Conservation (phyloP, 192 early-diverging fungal species). For the Gamsiella multidivaricata region DNA sequence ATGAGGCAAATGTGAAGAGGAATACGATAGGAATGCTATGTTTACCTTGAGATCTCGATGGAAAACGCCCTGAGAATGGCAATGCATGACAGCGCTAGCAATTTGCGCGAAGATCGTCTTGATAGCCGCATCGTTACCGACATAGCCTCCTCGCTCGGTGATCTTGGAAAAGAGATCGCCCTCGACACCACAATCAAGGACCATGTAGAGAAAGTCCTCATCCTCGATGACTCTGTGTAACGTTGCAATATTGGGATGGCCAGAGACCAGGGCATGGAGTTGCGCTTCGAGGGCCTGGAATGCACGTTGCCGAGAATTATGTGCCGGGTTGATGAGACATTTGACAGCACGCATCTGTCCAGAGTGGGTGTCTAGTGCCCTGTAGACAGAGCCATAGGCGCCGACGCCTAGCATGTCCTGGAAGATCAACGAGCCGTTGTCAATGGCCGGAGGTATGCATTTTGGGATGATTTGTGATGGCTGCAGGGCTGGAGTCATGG, state of each 20-base stretch:
- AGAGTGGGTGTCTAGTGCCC: constrained; percentile 67
- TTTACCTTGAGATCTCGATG: constrained; percentile 78
- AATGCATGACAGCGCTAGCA: constrained; percentile 78
- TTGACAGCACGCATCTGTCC: constrained; percentile 75
- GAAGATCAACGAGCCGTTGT: constrained; percentile 56
- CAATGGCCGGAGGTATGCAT: constrained; percentile 33
- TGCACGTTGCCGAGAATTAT: constrained; percentile 61
- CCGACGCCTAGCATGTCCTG: constrained; percentile 73
- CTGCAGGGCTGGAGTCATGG: constrained; percentile 20
- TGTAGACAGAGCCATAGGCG: constrained; percentile 82
- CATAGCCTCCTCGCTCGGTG: constrained; percentile 79
- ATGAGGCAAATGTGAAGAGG: background rate
- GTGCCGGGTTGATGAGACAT: constrained; percentile 70
- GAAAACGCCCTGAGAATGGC: constrained; percentile 74
- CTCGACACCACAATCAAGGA: constrained; percentile 82
- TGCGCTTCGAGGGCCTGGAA: constrained; percentile 74
- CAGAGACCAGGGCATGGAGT: constrained; percentile 72
- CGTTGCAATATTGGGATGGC: constrained; percentile 75
- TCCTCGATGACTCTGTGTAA: constrained; percentile 76
- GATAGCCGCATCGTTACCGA: constrained; percentile 78
- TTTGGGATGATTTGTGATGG: background rate
- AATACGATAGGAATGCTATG: too few relatives aligned
- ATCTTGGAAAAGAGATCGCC: constrained; percentile 97
- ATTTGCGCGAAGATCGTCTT: constrained; percentile 64
- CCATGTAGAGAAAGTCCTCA: constrained; percentile 67